Evolutionary conservation across 768 basidiomycete species (phyloP).

Genomic region (Psilocybe azurescens): DNA sequence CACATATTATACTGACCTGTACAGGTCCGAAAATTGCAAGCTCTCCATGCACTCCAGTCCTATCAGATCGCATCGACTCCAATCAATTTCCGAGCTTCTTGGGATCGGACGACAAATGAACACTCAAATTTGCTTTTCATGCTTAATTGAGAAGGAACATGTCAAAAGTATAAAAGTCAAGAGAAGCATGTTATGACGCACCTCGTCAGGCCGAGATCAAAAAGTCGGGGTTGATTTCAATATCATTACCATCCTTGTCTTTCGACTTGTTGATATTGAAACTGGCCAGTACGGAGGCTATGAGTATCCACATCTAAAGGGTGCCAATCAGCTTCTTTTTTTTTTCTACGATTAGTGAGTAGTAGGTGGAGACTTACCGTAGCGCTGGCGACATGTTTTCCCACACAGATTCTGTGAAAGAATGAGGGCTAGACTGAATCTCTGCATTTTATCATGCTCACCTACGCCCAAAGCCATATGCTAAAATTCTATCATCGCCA

Average conservation of each 20-base stretch:
- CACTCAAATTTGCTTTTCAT: neutral
- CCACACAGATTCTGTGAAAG: slow-evolving; percentile 16
- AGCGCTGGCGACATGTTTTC: slow-evolving; percentile 18
- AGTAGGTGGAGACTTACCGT: slow-evolving; percentile 10
- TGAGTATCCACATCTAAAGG: slow-evolving; percentile 23
- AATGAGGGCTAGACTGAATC: neutral
- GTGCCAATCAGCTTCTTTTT: too few species aligned
- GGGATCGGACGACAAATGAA: neutral
- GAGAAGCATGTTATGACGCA: neutral
- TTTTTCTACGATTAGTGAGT: too few species aligned
- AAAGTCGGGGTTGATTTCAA: slow-evolving; percentile 28
- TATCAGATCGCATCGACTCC: neutral
- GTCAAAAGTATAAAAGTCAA: neutral
- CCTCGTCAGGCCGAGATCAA: slow-evolving; percentile 14
- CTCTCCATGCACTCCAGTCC: too few species aligned
- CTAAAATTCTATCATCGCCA: slow-evolving; percentile 15
- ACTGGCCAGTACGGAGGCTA: slow-evolving; percentile 28
- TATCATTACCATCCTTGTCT: slow-evolving; percentile 37
- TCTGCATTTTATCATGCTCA: neutral
- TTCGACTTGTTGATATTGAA: slow-evolving; percentile 39
- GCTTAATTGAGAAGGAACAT: neutral
- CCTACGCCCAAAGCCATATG: slow-evolving; percentile 28
- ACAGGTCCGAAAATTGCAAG: too few species aligned
- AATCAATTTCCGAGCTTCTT: neutral
- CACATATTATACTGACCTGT: too few species aligned